Conservation (phyloP, 176 grass and related monocot species). For the Triticum aestivum region DNA sequence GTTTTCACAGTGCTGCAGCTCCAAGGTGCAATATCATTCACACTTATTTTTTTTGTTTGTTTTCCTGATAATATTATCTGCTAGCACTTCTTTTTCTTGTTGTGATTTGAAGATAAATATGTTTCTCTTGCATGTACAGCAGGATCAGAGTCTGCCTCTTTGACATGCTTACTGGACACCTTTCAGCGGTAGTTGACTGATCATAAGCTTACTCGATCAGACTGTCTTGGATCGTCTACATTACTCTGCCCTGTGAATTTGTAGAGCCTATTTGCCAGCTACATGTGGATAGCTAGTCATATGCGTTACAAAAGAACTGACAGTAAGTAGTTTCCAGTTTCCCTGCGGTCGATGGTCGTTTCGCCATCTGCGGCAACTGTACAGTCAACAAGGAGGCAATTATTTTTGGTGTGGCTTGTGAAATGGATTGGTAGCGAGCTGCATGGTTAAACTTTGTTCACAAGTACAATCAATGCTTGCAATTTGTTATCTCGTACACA, state of each 20-base stretch:
- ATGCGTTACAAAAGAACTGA: not conserved
- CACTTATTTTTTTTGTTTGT: not conserved
- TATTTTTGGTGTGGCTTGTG: not conserved
- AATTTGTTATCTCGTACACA: not conserved
- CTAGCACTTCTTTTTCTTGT: not conserved
- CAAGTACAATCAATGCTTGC: not conserved
- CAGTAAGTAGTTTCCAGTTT: not conserved
- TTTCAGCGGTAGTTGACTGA: not conserved
- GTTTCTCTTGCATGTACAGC: not conserved
- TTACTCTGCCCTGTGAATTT: not conserved
- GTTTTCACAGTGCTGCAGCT: not conserved
- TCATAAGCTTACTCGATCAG: not conserved
- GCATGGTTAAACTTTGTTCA: not conserved
- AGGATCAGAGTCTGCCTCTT: not conserved
- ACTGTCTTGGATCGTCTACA: not conserved
- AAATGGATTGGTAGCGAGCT: not conserved
- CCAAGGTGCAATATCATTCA: not conserved
- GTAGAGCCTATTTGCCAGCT: not conserved
- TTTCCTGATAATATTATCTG: not conserved
- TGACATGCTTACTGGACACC: not conserved
- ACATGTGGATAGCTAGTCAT: not conserved
- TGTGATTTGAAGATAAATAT: not conserved
- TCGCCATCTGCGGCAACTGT: not conserved
- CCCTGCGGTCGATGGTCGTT: not conserved
- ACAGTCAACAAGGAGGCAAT: not conserved